A percentile compares a stretch with the other conserved stretches of the same genome.
phyloP scores from a whole-genome alignment of 2,329 filamentous ascomycete genomes.

The Claviceps quebecensis region DNA sequence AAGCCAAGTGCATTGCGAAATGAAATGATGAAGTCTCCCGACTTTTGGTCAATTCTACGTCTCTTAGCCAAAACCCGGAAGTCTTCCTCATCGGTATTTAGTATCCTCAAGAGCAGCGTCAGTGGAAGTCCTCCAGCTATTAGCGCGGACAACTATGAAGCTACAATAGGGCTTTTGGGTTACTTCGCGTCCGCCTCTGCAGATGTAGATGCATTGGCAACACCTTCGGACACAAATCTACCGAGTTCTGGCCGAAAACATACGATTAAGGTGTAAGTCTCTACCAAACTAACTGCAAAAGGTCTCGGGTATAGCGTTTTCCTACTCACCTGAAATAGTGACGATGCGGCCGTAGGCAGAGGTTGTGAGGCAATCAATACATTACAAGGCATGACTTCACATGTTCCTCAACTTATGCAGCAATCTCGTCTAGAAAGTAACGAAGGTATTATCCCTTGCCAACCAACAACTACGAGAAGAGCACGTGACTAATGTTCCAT shows the following conservation, averaged over 20 bases:
- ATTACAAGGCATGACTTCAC: conserved; percentile 66
- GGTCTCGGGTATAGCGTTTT: neutral
- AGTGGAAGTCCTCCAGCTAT: conserved; percentile 66
- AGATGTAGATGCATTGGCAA: conserved; percentile 55
- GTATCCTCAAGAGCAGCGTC: conserved; percentile 69
- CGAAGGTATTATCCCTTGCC: conserved; percentile 43
- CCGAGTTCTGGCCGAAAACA: conserved; percentile 18
- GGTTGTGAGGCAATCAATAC: conserved; percentile 70
- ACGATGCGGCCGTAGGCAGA: conserved; percentile 48
- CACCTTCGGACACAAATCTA: conserved; percentile 43
- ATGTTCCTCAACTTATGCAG: conserved; percentile 76
- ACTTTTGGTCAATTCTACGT: conserved; percentile 89
- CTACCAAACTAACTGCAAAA: neutral
- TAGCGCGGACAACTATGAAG: conserved; percentile 90
- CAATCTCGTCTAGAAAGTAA: conserved; percentile 83
- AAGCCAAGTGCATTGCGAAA: conserved; percentile 66
- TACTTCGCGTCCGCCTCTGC: conserved; percentile 79
- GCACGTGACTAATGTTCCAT: neutral
- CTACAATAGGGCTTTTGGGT: conserved; percentile 69
- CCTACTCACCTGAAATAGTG: conserved; percentile 10
- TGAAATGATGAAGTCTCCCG: conserved; percentile 89
- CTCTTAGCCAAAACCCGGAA: conserved; percentile 55
- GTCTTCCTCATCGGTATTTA: conserved; percentile 66
- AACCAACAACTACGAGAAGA: too few relatives aligned
- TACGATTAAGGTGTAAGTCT: conserved; percentile 15